phyloP scores from a whole-genome alignment of 176 grass and related monocot genomes.

The Areca catechu region DNA sequence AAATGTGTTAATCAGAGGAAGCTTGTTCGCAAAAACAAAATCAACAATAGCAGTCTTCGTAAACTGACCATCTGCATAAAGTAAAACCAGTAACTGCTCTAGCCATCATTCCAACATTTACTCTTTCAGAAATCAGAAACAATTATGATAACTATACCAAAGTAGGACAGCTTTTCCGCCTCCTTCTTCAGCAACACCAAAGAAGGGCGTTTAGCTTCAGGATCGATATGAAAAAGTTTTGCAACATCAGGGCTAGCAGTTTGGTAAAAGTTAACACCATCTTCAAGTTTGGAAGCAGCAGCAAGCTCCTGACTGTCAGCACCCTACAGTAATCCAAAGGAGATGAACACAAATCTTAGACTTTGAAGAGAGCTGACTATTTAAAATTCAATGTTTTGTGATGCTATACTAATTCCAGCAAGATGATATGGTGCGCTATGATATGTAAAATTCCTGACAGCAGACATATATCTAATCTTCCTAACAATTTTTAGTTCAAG shows the following conservation, averaged over 20 bases:
- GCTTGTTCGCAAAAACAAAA: conserved; percentile 78
- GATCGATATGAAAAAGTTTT: conserved; percentile 76
- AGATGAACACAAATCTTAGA: neutral
- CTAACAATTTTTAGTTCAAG: no score
- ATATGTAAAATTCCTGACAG: no score
- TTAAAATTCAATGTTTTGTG: no score
- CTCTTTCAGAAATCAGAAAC: no score
- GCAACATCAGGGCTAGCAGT: conserved; percentile 60
- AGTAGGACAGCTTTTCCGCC: conserved; percentile 72
- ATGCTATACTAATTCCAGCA: no score
- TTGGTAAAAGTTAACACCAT: conserved; percentile 81
- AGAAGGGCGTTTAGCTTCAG: conserved; percentile 46
- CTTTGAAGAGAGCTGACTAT: no score
- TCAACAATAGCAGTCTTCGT: conserved; percentile 51
- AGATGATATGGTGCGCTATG: no score
- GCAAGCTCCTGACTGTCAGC: conserved; percentile 57
- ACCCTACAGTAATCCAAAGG: conserved; percentile 41
- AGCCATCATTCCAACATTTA: neutral
- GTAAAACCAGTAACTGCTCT: neutral
- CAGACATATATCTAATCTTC: no score
- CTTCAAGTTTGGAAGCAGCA: conserved; percentile 79
- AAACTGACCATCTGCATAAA: conserved; percentile 64
- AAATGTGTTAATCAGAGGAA: conserved; percentile 72
- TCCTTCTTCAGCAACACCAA: conserved; percentile 81
- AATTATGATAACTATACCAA: conserved; percentile 30